A percentile compares a stretch with the other conserved stretches of the same genome.
These are phyloP conservation scores for Candida sanyaensis DNA, from an alignment of 1,139 yeast species.

Conservation along the genomic window DNA sequence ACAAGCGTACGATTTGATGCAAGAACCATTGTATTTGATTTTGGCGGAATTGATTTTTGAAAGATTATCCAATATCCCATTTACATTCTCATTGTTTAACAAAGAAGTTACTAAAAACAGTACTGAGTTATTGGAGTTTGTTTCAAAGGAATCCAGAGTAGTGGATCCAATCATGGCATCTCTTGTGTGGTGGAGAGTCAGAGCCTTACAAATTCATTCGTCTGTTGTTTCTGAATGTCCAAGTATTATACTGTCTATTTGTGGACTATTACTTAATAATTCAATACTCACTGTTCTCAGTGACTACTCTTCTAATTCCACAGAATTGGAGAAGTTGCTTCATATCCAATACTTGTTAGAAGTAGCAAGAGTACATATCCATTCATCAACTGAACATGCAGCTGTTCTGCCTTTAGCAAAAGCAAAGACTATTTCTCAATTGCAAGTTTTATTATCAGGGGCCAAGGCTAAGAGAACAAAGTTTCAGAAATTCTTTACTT, in stretches of 20 bases:
- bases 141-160: conserved; percentile 22
- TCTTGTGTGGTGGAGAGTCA: conserved; percentile 70
- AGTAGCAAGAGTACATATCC: conserved; percentile 61
- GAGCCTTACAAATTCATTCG: conserved; percentile 63
- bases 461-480: conserved; percentile 88
- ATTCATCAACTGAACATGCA: conserved; percentile 60
- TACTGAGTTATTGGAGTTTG: conserved; percentile 20
- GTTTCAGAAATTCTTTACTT: conserved; percentile 68
- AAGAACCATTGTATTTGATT: conserved; percentile 54
- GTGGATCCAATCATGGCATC: conserved; percentile 43
- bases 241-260: conserved; percentile 41
- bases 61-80: conserved; percentile 34
- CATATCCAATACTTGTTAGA: conserved; percentile 62
- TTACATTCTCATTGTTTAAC: conserved; percentile 27
- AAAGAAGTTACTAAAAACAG: conserved; percentile 17
- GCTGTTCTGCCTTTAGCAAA: conserved; percentile 51
- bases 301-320: conserved; percentile 24
- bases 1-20: conserved; percentile 59
- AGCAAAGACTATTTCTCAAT: conserved; percentile 59
- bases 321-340: conserved; percentile 33
- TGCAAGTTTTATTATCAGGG: conserved; percentile 76
- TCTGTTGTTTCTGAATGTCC: conserved; percentile 64
- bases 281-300: conserved; percentile 29
- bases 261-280: conserved; percentile 39
- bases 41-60: conserved; percentile 56